phyloP scores from a whole-genome alignment of 2,329 filamentous ascomycete species.

The Colletotrichum filicis region DNA sequence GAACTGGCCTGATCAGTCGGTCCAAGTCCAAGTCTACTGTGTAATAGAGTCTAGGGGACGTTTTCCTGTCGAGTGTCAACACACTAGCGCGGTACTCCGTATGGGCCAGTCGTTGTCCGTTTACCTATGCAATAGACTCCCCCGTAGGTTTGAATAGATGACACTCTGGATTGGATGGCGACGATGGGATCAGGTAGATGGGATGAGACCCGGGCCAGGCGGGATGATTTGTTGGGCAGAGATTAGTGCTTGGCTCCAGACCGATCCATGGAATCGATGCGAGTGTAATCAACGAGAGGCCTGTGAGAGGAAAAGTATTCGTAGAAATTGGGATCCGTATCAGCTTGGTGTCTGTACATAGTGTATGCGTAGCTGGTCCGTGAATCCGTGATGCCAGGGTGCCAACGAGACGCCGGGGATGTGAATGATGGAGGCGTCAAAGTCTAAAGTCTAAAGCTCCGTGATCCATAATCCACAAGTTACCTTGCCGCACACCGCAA shows the following conservation, averaged over 20 bases:
- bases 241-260: neutral
- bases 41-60: neutral
- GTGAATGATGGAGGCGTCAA: neutral
- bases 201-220: neutral
- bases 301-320: too few relatives aligned
- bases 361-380: neutral
- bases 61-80: neutral
- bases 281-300: neutral
- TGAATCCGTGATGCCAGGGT: neutral
- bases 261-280: neutral
- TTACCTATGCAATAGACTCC: too few relatives aligned
- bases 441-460: neutral
- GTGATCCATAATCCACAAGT: neutral
- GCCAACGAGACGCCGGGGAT: neutral
- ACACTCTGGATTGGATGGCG: too few relatives aligned
- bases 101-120: too few relatives aligned
- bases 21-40: too few relatives aligned
- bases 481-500: neutral
- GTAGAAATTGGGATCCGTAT: neutral
- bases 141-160: too few relatives aligned
- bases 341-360: neutral
- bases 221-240: neutral
- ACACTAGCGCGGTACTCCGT: neutral
- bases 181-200: neutral
- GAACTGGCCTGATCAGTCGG: constrained; percentile 11